Base-by-base conservation (phyloP, 2,329 filamentous ascomycete genomes). In the Ascochyta pisi region DNA sequence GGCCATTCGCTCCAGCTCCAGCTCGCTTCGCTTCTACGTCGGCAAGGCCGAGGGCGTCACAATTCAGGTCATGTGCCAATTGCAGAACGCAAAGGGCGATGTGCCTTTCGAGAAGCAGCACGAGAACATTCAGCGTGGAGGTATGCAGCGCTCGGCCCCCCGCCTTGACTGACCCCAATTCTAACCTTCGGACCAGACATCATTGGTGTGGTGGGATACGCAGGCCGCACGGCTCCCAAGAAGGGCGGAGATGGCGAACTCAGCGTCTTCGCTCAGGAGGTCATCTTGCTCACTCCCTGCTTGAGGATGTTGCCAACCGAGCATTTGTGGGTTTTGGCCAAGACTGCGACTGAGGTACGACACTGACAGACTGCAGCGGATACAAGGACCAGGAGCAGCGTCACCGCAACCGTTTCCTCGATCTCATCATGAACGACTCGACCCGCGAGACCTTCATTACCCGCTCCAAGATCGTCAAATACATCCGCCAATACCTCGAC, bases 321-420 rank as follows among this genome's bases (percentile, higher is more conserved):
- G 57, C 66, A 69, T 39, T 69, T 69, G 64, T 67, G 49, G 95
- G 77, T 89, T 94, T 79, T 5, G 15, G 7, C 3, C 19, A 7
- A 2, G 26, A 9, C 6, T 16, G 26, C 22, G 16, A 23, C 7
- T 8, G n/a, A 16, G 15, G 12, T 15, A 46, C 26, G 29, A 40
- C 31, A 42, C 45, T 58, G 22, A 63, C 51, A 50, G n/a, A 58
- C 23, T 34, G 63, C 50, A 97, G 92, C 75, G 94, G 94, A 60
- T 92, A 98, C 83, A 94, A 96, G 83, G 93, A 98, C 75, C 86
- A 92, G 73, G 95, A 99, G 79, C 90, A 93, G 78, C 87, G 95
- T 58, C 93, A 92, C 84, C 90, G 96, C 68, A 91, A 96, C 81
- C 86, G 94, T 57, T 96, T 96, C 77, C 86, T 99, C 48, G 95